phyloP scores from a whole-genome alignment of 257 asterid genomes.

The Euphrasia confusa region DNA sequence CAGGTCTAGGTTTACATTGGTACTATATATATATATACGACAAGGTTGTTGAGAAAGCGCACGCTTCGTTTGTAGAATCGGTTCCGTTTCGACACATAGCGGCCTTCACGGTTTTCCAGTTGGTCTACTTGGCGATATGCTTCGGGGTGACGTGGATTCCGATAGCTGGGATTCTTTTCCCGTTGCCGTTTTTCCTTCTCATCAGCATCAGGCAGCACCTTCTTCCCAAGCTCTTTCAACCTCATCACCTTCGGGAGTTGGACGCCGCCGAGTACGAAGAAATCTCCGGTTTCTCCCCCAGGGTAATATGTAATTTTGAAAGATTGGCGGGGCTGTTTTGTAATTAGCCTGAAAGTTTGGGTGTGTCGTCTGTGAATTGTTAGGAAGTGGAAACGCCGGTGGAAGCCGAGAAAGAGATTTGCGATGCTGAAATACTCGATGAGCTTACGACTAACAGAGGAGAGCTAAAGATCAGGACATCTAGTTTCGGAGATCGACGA shows the following conservation, averaged over 20 bases:
- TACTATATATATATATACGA: background rate
- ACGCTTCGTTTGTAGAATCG: constrained; percentile 53
- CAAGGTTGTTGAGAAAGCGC: constrained; percentile 45
- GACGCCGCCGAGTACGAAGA: constrained; percentile 68
- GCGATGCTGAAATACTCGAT: constrained; percentile 50
- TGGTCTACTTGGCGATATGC: constrained; percentile 37
- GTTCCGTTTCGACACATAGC: constrained; percentile 48
- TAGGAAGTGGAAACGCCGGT: constrained; percentile 32
- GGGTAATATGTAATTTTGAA: background rate
- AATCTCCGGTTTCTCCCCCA: background rate
- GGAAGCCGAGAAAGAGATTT: constrained; percentile 27
- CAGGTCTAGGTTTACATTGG: too few relatives aligned
- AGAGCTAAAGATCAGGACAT: constrained; percentile 42
- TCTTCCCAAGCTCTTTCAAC: constrained; percentile 43
- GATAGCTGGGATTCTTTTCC: constrained; percentile 56
- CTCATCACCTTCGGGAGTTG: constrained; percentile 40
- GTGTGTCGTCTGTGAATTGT: background rate
- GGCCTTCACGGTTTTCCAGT: constrained; percentile 48
- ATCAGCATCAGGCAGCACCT: constrained; percentile 45
- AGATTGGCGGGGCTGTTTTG: background rate
- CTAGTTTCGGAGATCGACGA: constrained; percentile 38
- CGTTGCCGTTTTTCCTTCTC: constrained; percentile 55
- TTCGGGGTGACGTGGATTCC: constrained; percentile 69
- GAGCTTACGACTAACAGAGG: constrained; percentile 58
- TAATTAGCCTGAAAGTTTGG: background rate